These are phyloP conservation scores for Rhodotorula sphaerocarpa DNA, from an alignment of 768 basidiomycete genomes.

Conservation along the genomic window DNA sequence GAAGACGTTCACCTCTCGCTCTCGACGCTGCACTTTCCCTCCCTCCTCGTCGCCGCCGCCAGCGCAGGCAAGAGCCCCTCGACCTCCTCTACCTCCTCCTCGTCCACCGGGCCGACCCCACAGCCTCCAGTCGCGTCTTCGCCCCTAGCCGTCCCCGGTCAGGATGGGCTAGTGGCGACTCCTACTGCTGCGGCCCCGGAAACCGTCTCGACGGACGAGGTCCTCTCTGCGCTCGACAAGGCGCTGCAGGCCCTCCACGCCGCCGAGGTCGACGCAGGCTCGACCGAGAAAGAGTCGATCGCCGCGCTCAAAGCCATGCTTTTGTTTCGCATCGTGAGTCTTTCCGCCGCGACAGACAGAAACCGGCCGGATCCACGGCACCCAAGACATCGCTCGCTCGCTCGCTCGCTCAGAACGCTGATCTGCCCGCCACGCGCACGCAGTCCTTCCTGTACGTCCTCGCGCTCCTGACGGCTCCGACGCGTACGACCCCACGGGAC, in stretches of 20 bases:
- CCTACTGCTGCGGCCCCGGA: background rate
- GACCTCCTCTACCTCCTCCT: background rate
- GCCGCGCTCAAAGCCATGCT: slow-evolving; percentile 1
- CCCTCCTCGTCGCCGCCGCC: slow-evolving; percentile 18
- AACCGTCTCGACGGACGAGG: slow-evolving; percentile 20
- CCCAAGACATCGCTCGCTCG: background rate
- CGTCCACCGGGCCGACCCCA: background rate
- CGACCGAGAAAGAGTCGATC: background rate
- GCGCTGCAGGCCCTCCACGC: slow-evolving; percentile 1
- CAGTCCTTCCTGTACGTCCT: slow-evolving; percentile 24
- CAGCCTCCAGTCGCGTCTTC: too few relatives aligned
- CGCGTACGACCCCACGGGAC: slow-evolving; percentile 8
- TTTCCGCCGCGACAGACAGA: too few relatives aligned
- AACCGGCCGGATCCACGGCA: too few relatives aligned
- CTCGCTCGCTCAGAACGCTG: background rate
- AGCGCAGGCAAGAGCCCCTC: too few relatives aligned
- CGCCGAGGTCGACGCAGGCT: background rate
- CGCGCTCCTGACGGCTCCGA: slow-evolving; percentile 22
- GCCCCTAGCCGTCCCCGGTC: slow-evolving; percentile 4
- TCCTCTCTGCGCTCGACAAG: slow-evolving; percentile 11
- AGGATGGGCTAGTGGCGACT: background rate
- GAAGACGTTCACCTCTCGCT: slow-evolving; percentile 31
- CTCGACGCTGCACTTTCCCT: slow-evolving; percentile 17
- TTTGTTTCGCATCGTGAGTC: slow-evolving; percentile 15
- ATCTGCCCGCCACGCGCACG: too few relatives aligned